Evolutionary conservation across 192 early-diverging fungal species (phyloP).

Genomic region (Bifiguratus adelaidae): DNA sequence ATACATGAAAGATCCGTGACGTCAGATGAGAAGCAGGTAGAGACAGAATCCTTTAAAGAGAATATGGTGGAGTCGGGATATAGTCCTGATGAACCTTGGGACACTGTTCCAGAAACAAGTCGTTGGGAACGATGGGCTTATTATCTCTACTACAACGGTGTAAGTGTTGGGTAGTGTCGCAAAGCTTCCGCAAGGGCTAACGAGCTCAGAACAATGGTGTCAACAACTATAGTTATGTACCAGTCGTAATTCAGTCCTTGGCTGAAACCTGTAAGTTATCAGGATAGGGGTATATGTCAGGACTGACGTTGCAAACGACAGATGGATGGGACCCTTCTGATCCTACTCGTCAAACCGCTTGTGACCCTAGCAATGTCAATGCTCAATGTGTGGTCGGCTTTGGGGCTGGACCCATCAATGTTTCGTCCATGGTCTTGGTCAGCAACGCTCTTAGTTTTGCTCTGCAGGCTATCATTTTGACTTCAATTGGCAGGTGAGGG

Average conservation of each 20-base stretch:
- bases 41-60: too few species aligned
- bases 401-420: constrained; percentile 6
- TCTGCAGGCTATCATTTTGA: constrained; percentile 13
- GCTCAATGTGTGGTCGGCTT: neutral
- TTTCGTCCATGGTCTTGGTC: constrained; percentile 16
- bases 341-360: neutral
- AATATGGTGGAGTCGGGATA: too few species aligned
- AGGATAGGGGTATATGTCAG: neutral
- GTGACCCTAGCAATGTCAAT: neutral
- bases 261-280: neutral
- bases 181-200: too few species aligned
- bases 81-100: too few species aligned
- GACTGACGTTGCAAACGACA: neutral
- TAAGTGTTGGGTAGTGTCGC: too few species aligned
- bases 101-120: constrained; percentile 9
- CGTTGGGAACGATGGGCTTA: constrained; percentile 12
- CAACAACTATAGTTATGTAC: constrained; percentile 12
- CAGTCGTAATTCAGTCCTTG: constrained; percentile 7
- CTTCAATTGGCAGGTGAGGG: constrained; percentile 14
- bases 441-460: constrained; percentile 14
- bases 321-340: neutral
- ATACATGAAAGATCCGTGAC: too few species aligned
- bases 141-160: constrained; percentile 15
- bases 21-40: too few species aligned
- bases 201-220: constrained; percentile 15